Base-by-base conservation (phyloP, 2,329 filamentous ascomycete genomes). In the Didymosphaeria variabile region DNA sequence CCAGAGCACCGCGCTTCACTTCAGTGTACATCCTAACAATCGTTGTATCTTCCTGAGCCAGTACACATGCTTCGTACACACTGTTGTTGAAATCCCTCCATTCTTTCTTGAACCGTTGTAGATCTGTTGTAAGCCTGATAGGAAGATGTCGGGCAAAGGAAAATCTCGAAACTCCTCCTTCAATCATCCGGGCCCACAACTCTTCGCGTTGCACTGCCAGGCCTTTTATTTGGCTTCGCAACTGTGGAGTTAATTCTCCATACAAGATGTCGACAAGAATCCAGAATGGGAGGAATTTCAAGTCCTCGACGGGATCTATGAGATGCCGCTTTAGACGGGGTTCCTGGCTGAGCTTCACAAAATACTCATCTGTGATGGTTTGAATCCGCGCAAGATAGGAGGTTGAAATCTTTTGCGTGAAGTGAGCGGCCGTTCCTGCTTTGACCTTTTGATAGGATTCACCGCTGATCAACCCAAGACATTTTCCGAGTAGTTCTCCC, bases 381-480 rank as follows among this genome's bases (percentile, higher is more conserved):
- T 61, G 32, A 5, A 65, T 53, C 10, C n/a, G 17, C 12, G 45
- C 15, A 12, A 65, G 53, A 26, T 65, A 62, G 1, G 34, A 17
- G 15, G 47, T 42, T 13, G 59, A 55, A 42, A 55, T 26, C 10
- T 38, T 57, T 36, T 55, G 54, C n/a, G 56, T 17, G 54, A 77
- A 77, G 2, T 71, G 59, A 17, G 55, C 13, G 45, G 72, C 69
- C 12, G 63, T 58, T 31, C 61, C 62, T 3, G 61, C 47, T 12
- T 69, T 66, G 1, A 79, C 32, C 12, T 45, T 55, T 55, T 64
- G 56, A 76, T 75, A 82, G 23, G 72, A 56, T 2, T 63, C 23
- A 1, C 67, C 61, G 45, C 73, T 81, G 56, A 83, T 67, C 0
- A 84, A 68, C 0, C 82, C 82, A 0, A 84, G 56, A 61, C 82